Percentiles rank a stretch among this genome's conserved stretches.
Evolutionary conservation across 2,329 filamentous ascomycete genomes (phyloP).

Genomic region (Zopfia rhizophila): DNA sequence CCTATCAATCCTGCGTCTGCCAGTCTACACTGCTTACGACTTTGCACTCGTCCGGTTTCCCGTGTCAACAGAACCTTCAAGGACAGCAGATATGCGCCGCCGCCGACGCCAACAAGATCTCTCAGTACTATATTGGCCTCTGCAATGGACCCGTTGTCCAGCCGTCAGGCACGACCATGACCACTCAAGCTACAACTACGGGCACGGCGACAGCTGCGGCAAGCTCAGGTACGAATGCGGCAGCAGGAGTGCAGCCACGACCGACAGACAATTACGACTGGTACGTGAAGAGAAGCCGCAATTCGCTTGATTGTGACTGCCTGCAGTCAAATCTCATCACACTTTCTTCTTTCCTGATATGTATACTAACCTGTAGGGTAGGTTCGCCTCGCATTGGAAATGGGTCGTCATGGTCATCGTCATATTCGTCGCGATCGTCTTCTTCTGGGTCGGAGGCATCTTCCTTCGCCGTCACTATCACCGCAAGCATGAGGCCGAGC

Average conservation of each 20-base stretch:
- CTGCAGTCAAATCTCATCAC: not conserved
- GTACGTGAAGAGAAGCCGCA: constrained; percentile 17
- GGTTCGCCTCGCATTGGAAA: constrained; percentile 76
- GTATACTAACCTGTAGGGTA: no score
- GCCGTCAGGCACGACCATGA: constrained; percentile 11
- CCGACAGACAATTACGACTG: constrained; percentile 22
- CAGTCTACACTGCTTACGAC: constrained; percentile 66
- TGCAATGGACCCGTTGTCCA: constrained; percentile 57
- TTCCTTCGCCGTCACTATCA: constrained; percentile 7
- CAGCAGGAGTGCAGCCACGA: constrained; percentile 29
- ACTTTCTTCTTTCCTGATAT: no score
- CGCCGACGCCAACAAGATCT: constrained; percentile 69
- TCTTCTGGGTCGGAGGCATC: constrained; percentile 31
- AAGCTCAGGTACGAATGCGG: constrained; percentile 21
- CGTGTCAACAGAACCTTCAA: constrained; percentile 71
- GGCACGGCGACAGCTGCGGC: constrained; percentile 31
- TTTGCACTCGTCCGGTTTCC: constrained; percentile 67
- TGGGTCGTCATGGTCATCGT: constrained; percentile 87
- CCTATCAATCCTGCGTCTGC: constrained; percentile 80
- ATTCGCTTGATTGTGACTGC: not conserved
- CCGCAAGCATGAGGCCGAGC: constrained; percentile 18
- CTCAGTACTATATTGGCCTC: constrained; percentile 75
- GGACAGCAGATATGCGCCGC: no score
- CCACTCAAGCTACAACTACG: constrained; percentile 41
- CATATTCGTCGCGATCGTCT: constrained; percentile 73